These are phyloP conservation scores for Colletotrichum zoysiae DNA, from an alignment of 2,329 filamentous ascomycete genomes.

Conservation along the genomic window DNA sequence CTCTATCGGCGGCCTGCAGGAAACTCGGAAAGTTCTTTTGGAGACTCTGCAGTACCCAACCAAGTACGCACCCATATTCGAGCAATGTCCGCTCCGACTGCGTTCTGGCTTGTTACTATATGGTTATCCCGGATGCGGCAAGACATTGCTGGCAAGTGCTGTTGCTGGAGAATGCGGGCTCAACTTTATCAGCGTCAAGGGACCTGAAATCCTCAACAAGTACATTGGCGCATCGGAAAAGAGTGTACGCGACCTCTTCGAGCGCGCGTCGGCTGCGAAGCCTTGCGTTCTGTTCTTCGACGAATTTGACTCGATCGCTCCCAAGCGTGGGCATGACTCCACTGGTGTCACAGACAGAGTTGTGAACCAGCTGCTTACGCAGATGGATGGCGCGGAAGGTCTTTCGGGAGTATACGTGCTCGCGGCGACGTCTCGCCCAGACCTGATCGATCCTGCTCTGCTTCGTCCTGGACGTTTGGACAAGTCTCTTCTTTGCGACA, in stretches of 20 bases:
- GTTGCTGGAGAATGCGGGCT: slow-evolving; percentile 98
- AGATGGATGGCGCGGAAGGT: slow-evolving; percentile 99
- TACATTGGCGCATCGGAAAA: slow-evolving; percentile 99
- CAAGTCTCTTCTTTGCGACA: slow-evolving; percentile 91
- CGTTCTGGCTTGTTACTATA: slow-evolving; percentile 94
- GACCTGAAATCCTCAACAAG: slow-evolving; percentile 98
- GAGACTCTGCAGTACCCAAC: slow-evolving; percentile 98
- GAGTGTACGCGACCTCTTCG: slow-evolving; percentile 93
- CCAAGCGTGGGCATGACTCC: slow-evolving; percentile 95
- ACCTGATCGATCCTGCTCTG: slow-evolving; percentile 94
- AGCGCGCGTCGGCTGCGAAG: slow-evolving; percentile 88
- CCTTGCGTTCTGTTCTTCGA: slow-evolving; percentile 98
- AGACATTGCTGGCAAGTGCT: slow-evolving; percentile 93
- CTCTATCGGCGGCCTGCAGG: slow-evolving; percentile 87
- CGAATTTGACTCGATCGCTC: slow-evolving; percentile 97
- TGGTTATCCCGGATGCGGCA: slow-evolving; percentile 95
- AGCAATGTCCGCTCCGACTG: slow-evolving; percentile 92
- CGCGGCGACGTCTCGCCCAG: slow-evolving; percentile 91
- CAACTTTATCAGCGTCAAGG: slow-evolving; percentile 99
- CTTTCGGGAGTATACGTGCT: slow-evolving; percentile 95
- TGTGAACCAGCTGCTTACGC: slow-evolving; percentile 96
- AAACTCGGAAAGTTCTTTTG: slow-evolving; percentile 90
- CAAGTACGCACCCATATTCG: slow-evolving; percentile 97
- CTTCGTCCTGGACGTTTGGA: slow-evolving; percentile 92
- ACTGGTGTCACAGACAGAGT: slow-evolving; percentile 99